phyloP scores from a whole-genome alignment of 148 eudicot species.

The Arbutus unedo region DNA sequence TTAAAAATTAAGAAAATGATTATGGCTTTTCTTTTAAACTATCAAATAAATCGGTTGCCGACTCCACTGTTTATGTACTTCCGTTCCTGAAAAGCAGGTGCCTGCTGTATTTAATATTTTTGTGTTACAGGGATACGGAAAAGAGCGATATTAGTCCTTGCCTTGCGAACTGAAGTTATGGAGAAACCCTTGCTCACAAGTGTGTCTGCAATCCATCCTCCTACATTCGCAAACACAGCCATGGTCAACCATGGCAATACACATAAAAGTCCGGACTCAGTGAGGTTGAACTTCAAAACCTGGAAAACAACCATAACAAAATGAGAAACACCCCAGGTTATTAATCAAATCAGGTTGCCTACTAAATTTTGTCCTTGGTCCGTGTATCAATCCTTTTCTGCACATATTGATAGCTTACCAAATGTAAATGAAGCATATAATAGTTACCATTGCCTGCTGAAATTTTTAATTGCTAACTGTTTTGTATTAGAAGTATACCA shows the following conservation, averaged over 20 bases:
- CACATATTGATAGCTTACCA: not conserved
- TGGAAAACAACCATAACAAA: constrained; percentile 27
- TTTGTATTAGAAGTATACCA: not conserved
- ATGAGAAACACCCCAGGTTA: constrained; percentile 11
- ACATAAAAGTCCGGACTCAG: constrained; percentile 83
- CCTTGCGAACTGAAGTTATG: constrained; percentile 92
- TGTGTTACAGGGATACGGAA: not conserved
- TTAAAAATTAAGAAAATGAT: not conserved
- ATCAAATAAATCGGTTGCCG: not conserved
- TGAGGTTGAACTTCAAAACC: constrained; percentile 95
- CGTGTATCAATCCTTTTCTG: not conserved
- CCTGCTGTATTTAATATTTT: constrained; percentile 2
- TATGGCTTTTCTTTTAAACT: not conserved
- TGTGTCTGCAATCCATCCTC: constrained; percentile 98
- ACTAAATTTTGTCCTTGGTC: not conserved
- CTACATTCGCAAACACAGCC: constrained; percentile 94
- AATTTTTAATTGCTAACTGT: not conserved
- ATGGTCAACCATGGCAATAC: constrained; percentile 98
- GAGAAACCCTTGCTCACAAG: constrained; percentile 82
- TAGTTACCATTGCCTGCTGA: not conserved
- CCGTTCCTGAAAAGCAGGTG: not conserved
- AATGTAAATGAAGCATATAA: not conserved
- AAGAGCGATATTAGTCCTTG: constrained; percentile 22
- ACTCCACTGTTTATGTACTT: not conserved
- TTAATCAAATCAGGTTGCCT: constrained; percentile 22